These are phyloP conservation scores for Halophytophthora polymorphica DNA, from an alignment of 352 stramenopile species.

Conservation along the genomic window DNA sequence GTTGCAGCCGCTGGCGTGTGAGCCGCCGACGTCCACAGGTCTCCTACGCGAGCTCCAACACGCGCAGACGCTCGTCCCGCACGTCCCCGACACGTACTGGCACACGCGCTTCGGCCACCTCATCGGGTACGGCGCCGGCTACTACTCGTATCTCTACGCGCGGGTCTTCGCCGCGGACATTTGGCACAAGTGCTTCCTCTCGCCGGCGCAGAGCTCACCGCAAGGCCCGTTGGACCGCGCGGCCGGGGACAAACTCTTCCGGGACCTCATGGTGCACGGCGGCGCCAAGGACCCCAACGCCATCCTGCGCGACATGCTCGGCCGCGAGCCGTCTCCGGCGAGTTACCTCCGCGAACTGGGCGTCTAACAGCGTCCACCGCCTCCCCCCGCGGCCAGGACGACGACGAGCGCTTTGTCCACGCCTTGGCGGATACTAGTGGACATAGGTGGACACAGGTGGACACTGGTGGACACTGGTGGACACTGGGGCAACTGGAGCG, in stretches of 20 bases:
- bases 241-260: conserved; percentile 60
- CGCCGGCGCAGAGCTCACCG: conserved; percentile 10
- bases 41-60: conserved; percentile 69
- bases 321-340: conserved; percentile 42
- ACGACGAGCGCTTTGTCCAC: too few species aligned
- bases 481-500: not conserved
- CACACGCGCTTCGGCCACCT: conserved; percentile 89
- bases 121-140: conserved; percentile 87
- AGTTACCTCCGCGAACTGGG: conserved; percentile 77
- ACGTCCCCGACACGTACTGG: conserved; percentile 78
- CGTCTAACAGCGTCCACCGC: too few species aligned
- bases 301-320: conserved; percentile 74
- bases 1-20: conserved; percentile 41
- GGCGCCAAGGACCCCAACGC: conserved; percentile 85
- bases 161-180: conserved; percentile 89
- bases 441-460: too few species aligned
- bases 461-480: not conserved
- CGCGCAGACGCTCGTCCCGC: conserved; percentile 63
- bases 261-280: conserved; percentile 82
- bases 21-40: conserved; percentile 47
- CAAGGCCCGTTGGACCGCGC: conserved; percentile 47
- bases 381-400: too few species aligned
- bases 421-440: conserved; percentile 29
- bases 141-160: conserved; percentile 92
- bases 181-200: conserved; percentile 73